Evolutionary conservation across 73 alveolate species (phyloP), one percentile per base, ranked within the genome.

Genomic region (Tetrahymena borealis): DNA sequence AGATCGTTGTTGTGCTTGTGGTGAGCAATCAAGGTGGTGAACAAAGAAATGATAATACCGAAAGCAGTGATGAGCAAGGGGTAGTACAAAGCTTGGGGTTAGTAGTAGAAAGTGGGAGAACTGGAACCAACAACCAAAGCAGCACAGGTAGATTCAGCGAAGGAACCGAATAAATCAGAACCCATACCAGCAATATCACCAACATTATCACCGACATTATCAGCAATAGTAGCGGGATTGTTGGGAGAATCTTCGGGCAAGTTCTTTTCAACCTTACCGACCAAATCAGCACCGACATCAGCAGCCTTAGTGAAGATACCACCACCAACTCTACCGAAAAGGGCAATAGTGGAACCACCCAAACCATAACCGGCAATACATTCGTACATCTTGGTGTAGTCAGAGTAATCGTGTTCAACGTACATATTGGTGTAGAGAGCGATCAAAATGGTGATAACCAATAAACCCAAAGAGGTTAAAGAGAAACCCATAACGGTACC

Each of bases 171-270:
- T 31, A 98, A 96, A 91, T 98, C 99, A 36, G 99, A 95, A 78
- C 99, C 99, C 99, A 98, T 98, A 35, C 99, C 99, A 13, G 99
- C 99, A 90, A 96, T 96, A 94, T 96, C 98, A 39, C 97, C 96
- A 90, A 98, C 99, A 91, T 98, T 98, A 94, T 98, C 99, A 31
- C 99, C 99, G 31, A 98, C 99, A 95, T 98, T 98, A 95, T 98
- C 99, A 91, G 99, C 99, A 90, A 98, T 98, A 41, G 98, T 96
- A 78, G 99, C 99, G 91, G 99, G 99, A 95, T 98, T 98, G 60
- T 93, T 91, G 39, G 99, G 99, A 91, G 95, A 94, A 93, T 98
- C 99, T 94, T 96, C 99, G 31, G 91, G 97, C 39, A 98, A 96
- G 85, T 97, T 99, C 38, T 96, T 96, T 39, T 93, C 98, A 32